Evolutionary conservation across 495 filamentous ascomycete species (phyloP), one percentile per base, ranked within the genome.

Genomic region (Trichocladium antarcticum): DNA sequence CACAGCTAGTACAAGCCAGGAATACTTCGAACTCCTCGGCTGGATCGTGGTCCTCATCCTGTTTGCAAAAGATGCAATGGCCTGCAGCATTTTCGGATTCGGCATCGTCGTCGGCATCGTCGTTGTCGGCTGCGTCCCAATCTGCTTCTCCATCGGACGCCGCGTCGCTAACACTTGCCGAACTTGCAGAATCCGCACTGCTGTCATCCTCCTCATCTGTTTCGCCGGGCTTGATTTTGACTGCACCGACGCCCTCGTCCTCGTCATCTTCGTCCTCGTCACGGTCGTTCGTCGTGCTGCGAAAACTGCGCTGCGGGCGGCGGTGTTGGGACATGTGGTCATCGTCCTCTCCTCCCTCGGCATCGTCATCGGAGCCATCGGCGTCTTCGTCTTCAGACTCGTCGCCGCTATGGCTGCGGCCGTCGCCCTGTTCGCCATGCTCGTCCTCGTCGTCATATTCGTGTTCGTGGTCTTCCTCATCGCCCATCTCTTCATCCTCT

Each of bases 11-110:
- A 63, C 90, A 96, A 45, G 83, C 70, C 36, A 97, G 71, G 61
- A 83, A 88, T 49, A 84, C 74, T 67, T 97, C 92, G 63, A 84
- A 96, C 50, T 95, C 89, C 49, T 85, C 83, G 53, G 77, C 80
- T 6, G 89, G 86, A 53, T 95, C 89, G 53, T 92, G 69, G 44
- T 90, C 85, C 67, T 94, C 89, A 57, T 88, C 83, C 54, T 85
- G 73, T 34, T 74, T 77, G 64, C 88, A 95, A 62, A 85, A 89
- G 19, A 68, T 50, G 79, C 87, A 77, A 65, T 83, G 82, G 78
- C 74, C 84, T 74, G 85, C 45, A 71, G 74, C 54, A 68, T 74
- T 62, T 64, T 77, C 66, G 0, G 59, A 62, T 28, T 77, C 77
- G 7, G 68, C 76, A 17, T 87, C 84, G n/a, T 69, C 77, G 22